Conservation (phyloP, 1,139 yeast species). For the Yamadazyma kanchanaburiensis region DNA sequence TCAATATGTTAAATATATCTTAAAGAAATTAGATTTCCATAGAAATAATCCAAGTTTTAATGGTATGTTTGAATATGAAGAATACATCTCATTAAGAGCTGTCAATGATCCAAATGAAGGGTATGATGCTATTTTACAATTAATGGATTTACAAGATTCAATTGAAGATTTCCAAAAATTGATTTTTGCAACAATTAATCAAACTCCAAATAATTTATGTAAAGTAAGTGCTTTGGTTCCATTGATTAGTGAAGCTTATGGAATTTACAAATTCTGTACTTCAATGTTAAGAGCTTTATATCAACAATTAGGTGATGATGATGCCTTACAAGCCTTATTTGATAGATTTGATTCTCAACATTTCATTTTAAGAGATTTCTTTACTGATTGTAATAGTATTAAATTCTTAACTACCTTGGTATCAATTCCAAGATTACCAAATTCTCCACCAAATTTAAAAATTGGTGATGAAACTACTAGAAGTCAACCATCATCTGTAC, state of each 20-base stretch:
- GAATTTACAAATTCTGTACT: constrained; percentile 84
- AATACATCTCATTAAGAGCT: constrained; percentile 80
- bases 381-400: constrained; percentile 85
- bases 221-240: constrained; percentile 88
- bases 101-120: constrained; percentile 96
- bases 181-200: constrained; percentile 70
- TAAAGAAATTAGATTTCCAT: constrained; percentile 79
- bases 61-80: constrained; percentile 95
- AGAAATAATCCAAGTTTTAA: constrained; percentile 84
- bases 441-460: constrained; percentile 64
- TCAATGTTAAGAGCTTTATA: constrained; percentile 91
- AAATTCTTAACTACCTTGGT: constrained; percentile 81
- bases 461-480: constrained; percentile 38
- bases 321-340: constrained; percentile 71
- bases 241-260: constrained; percentile 88
- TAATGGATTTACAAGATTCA: constrained; percentile 83
- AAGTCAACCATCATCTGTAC: constrained; percentile 40
- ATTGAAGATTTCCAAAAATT: constrained; percentile 78
- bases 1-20: constrained; percentile 70
- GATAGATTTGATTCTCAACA: constrained; percentile 80
- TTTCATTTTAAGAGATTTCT: constrained; percentile 73
- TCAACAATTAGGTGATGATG: constrained; percentile 72
- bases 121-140: constrained; percentile 80
- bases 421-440: constrained; percentile 78
- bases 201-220: constrained; percentile 69